Conservation (phyloP, 768 basidiomycete genomes). For the Inosperma sp. region DNA sequence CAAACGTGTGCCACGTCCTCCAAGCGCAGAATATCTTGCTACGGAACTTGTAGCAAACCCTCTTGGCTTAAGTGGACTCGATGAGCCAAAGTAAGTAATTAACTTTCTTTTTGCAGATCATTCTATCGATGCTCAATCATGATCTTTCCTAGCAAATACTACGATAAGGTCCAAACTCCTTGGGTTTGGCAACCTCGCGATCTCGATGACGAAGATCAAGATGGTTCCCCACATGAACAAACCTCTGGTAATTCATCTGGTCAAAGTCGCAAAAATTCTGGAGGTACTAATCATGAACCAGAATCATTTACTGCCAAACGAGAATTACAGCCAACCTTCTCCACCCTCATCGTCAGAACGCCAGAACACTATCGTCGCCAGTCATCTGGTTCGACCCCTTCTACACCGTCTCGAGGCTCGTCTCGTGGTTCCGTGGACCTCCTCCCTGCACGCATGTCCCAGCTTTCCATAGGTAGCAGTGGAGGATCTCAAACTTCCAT, state of each 20-base stretch:
- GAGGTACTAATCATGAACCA: constrained; percentile 15
- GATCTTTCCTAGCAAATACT: constrained; percentile 29
- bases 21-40: constrained; percentile 63
- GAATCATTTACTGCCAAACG: constrained; percentile 48
- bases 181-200: constrained; percentile 69
- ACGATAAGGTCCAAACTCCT: constrained; percentile 46
- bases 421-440: constrained; percentile 15
- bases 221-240: constrained; percentile 6
- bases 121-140: constrained; percentile 4
- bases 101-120: background rate
- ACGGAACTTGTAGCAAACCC: constrained; percentile 57
- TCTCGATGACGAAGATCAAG: constrained; percentile 27
- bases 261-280: constrained; percentile 3
- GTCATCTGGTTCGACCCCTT: constrained; percentile 11
- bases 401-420: constrained; percentile 15
- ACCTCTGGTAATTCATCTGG: constrained; percentile 9
- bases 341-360: constrained; percentile 62
- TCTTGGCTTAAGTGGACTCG: constrained; percentile 44
- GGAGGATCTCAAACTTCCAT: background rate
- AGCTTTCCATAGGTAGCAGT: constrained; percentile 13
- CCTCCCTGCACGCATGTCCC: constrained; percentile 20
- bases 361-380: constrained; percentile 51
- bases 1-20: constrained; percentile 56
- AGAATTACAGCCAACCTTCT: constrained; percentile 64
- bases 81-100: constrained; percentile 8